A percentile compares a stretch with the other conserved stretches of the same genome.
Evolutionary conservation across 1,284 basidiomycete genomes (phyloP).

Genomic region (Lentinus polychrous): DNA sequence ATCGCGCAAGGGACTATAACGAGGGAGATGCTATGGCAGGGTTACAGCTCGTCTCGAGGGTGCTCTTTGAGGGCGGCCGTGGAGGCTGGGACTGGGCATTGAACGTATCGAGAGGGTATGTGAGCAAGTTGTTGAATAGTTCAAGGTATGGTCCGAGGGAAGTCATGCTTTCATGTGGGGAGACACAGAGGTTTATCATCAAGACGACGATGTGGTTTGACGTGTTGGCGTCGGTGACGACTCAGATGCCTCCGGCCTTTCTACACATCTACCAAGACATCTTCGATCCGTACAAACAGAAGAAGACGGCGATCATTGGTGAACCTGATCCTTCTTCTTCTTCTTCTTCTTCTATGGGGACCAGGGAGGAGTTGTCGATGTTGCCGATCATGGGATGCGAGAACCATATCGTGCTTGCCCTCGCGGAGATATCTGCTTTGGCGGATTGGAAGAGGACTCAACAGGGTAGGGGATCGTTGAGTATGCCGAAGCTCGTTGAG

Average conservation of each 20-base stretch:
- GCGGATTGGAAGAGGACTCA: constrained; percentile 55
- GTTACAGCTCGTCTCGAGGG: constrained; percentile 63
- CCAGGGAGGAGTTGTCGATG: constrained; percentile 46
- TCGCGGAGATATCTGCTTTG: constrained; percentile 67
- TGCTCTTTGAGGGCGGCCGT: constrained; percentile 66
- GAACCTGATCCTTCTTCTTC: constrained; percentile 15
- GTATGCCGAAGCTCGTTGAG: constrained; percentile 49
- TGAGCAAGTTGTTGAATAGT: constrained; percentile 34
- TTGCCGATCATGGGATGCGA: constrained; percentile 81
- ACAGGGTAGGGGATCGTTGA: constrained; percentile 35
- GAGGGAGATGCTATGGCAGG: constrained; percentile 72
- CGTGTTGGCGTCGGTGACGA: constrained; percentile 69
- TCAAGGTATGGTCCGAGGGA: constrained; percentile 26
- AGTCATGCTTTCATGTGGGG: constrained; percentile 38
- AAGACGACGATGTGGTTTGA: constrained; percentile 84
- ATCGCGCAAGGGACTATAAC: constrained; percentile 17
- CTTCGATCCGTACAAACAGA: constrained; percentile 34
- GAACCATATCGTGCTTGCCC: constrained; percentile 67
- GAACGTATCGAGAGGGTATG: constrained; percentile 47
- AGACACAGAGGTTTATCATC: constrained; percentile 59
- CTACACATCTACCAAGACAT: constrained; percentile 48
- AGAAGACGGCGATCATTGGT: constrained; percentile 30
- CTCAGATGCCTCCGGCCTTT: constrained; percentile 50
- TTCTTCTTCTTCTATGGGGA: too few relatives aligned
- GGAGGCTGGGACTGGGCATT: constrained; percentile 67